Conservation (phyloP, 306 rosid genomes). For the Fragaria iinumae region DNA sequence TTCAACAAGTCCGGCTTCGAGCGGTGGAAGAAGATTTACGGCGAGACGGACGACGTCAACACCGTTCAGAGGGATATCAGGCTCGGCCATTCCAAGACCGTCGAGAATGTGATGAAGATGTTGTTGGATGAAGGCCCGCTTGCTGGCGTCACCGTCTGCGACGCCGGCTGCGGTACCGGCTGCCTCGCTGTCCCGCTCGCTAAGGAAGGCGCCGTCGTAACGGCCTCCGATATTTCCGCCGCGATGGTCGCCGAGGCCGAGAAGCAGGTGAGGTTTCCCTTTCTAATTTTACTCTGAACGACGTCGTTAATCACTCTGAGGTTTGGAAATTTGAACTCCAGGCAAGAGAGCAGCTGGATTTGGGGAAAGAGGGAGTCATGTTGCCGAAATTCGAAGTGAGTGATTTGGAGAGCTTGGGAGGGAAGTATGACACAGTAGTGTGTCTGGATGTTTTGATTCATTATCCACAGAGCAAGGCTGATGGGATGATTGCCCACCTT, state of each 20-base stretch:
- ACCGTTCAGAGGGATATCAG: conserved; percentile 77
- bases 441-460: conserved; percentile 91
- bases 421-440: conserved; percentile 69
- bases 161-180: conserved; percentile 99
- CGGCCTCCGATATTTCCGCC: conserved; percentile 75
- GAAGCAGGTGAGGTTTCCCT: conserved; percentile 45
- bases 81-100: conserved; percentile 83
- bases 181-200: conserved; percentile 82
- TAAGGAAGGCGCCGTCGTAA: conserved; percentile 68
- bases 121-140: conserved; percentile 66
- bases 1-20: conserved; percentile 89
- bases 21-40: conserved; percentile 93
- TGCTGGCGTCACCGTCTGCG: conserved; percentile 66
- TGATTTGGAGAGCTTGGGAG: conserved; percentile 86
- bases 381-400: conserved; percentile 78
- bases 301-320: not conserved
- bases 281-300: not conserved
- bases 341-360: conserved; percentile 65
- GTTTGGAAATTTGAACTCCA: conserved; percentile 6
- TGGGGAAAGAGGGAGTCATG: conserved; percentile 29
- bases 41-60: conserved; percentile 90
- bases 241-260: conserved; percentile 92
- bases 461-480: conserved; percentile 86
- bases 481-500: conserved; percentile 88
- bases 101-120: conserved; percentile 68